Evolutionary conservation across 208 protist genomes (phyloP), one percentile per base, ranked within the genome.

Genomic region (Leishmania gerbilli): DNA sequence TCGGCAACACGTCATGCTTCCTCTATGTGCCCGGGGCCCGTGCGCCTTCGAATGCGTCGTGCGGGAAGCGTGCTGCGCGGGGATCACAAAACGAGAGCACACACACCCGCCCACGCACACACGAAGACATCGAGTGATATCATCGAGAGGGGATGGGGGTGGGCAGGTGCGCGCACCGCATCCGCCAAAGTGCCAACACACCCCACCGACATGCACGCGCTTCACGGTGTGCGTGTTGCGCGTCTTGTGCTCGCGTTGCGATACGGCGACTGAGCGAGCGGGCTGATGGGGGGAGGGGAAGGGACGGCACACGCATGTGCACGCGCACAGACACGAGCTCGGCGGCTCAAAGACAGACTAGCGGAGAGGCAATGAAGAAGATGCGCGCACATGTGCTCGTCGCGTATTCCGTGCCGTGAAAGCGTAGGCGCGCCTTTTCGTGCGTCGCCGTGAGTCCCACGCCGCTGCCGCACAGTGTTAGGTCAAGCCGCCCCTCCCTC

Each of bases 391-490:
- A 40, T 67, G 31, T 67, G 13, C 31, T 17, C 31, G 8, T 21
- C 8, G 62, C 2, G 31, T 21, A 67, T 40, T 0, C 4, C 6
- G 13, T 40, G 31, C 27, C 56, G 24, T 31, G 31, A 15, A 37
- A 31, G 3, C 13, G 15, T 6, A 31, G 11, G 15, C 62, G 62
- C 62, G 11, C 21, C n/a, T 15, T 31, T 40, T 40, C 62, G 13
- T 62, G 58, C 27, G 24, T 13, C 58, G 8, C 13, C 58, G 11
- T 31, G 58, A 55, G 51, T 19, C 13, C 51, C 51, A 55, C 49
- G 0, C 0, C 13, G 0, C 0, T 9, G 49, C 49, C 49, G 11
- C 49, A 53, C 49, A 53, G 0, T 0, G 49, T 17, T 0, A 15
- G 0, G 1, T 17, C 49, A 0, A 53, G 1, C 49, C 49, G 1